Evolutionary conservation across 306 rosid genomes (phyloP).

Genomic region (Dalbergia cochinchinensis): DNA sequence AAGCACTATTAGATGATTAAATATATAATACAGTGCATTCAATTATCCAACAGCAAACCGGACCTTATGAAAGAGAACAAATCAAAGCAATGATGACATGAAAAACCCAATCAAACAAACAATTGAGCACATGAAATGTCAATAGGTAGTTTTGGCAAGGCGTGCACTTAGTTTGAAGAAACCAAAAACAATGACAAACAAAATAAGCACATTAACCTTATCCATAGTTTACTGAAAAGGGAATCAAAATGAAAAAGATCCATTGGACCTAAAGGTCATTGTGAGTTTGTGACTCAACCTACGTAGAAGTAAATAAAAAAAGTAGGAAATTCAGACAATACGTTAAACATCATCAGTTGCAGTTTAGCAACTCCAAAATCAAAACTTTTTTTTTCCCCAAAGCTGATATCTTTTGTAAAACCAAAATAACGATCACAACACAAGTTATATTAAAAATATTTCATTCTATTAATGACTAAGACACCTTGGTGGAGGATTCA

Average conservation of each 20-base stretch:
- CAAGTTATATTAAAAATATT: constrained; percentile 22
- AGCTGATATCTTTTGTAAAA: constrained; percentile 5
- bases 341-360: constrained; percentile 22
- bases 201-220: constrained; percentile 21
- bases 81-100: background rate
- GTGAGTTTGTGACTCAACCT: constrained; percentile 33
- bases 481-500: constrained; percentile 86
- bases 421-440: constrained; percentile 23
- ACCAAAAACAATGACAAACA: background rate
- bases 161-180: constrained; percentile 3
- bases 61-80: constrained; percentile 27
- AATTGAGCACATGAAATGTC: background rate
- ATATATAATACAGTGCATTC: constrained; percentile 31
- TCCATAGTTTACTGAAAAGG: constrained; percentile 32
- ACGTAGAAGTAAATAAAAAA: constrained; percentile 15
- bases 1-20: constrained; percentile 25
- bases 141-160: constrained; percentile 15
- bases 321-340: constrained; percentile 18
- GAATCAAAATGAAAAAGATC: constrained; percentile 33
- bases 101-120: constrained; percentile 19
- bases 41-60: constrained; percentile 8
- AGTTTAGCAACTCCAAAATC: constrained; percentile 34
- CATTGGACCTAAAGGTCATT: constrained; percentile 21
- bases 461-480: constrained; percentile 31
- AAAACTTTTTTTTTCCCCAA: background rate